Conservation (phyloP, 2,329 filamentous ascomycete genomes). For the Pleoardoris graminearum region DNA sequence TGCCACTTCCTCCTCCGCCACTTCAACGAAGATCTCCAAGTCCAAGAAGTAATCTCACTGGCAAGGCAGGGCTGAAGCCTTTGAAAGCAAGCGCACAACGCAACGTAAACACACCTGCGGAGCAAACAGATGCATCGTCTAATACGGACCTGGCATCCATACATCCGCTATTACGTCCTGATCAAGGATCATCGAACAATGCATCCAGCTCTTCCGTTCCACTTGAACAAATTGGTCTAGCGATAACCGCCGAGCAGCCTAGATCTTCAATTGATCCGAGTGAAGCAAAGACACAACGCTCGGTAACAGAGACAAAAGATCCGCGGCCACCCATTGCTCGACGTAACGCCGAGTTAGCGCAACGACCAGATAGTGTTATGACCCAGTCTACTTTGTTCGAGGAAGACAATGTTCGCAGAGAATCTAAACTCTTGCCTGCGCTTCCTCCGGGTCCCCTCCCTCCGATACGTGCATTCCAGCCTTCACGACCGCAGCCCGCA, state of each 20-base stretch:
- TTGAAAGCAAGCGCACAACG: not conserved
- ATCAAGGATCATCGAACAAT: conserved; percentile 24
- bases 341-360: conserved; percentile 10
- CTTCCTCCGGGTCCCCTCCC: conserved; percentile 35
- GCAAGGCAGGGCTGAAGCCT: not conserved
- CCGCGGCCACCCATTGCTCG: conserved; percentile 14
- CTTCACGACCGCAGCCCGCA: conserved; percentile 28
- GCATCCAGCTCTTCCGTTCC: conserved; percentile 28
- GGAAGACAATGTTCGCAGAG: conserved; percentile 38
- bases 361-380: conserved; percentile 36
- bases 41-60: not conserved
- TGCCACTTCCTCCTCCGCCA: conserved; percentile 21
- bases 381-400: conserved; percentile 46
- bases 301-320: conserved; percentile 9
- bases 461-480: conserved; percentile 40
- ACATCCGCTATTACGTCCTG: conserved; percentile 26
- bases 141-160: conserved; percentile 11
- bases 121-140: conserved; percentile 2
- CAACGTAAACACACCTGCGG: not conserved
- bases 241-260: conserved; percentile 43
- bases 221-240: conserved; percentile 43
- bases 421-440: conserved; percentile 35
- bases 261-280: conserved; percentile 22
- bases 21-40: conserved; percentile 13
- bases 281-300: not conserved